Evolutionary conservation across 2,329 filamentous ascomycete genomes (phyloP).

Genomic region (Stemphylium vesicarium): DNA sequence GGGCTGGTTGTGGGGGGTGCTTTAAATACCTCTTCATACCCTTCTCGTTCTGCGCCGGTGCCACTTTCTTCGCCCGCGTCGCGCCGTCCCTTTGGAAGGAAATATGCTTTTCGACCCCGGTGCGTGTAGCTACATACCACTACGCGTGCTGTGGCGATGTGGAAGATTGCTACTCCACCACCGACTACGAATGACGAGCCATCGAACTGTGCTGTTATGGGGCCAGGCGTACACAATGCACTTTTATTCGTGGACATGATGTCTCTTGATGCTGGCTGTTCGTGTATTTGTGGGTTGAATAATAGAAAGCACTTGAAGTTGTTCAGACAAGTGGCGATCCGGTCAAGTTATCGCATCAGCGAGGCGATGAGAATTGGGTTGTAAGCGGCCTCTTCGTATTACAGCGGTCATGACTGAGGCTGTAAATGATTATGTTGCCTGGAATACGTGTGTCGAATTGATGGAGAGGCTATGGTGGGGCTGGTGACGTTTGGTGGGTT

Average conservation of each 20-base stretch:
- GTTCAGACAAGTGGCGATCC: not conserved
- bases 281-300: not conserved
- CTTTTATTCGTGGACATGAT: constrained; percentile 4
- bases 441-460: constrained; percentile 4
- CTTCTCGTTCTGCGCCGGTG: constrained; percentile 55
- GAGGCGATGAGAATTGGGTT: too few species aligned
- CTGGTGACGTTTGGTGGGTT: constrained; percentile 2
- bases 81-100: constrained; percentile 57
- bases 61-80: constrained; percentile 55
- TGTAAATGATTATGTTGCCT: constrained; percentile 9
- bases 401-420: constrained; percentile 6
- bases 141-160: constrained; percentile 53
- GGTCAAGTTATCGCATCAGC: not conserved
- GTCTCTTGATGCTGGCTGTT: constrained; percentile 6
- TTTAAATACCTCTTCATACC: constrained; percentile 54
- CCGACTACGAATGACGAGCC: constrained; percentile 39
- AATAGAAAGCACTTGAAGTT: not conserved
- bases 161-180: constrained; percentile 58
- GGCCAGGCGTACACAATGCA: constrained; percentile 13
- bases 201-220: constrained; percentile 36
- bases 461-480: constrained; percentile 9
- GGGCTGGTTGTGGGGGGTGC: too few species aligned
- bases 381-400: not conserved
- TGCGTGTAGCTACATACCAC: constrained; percentile 56
- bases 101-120: constrained; percentile 49